Conservation (phyloP, 2,329 filamentous ascomycete genomes). For the Pyrenophora tritici-repentis region DNA sequence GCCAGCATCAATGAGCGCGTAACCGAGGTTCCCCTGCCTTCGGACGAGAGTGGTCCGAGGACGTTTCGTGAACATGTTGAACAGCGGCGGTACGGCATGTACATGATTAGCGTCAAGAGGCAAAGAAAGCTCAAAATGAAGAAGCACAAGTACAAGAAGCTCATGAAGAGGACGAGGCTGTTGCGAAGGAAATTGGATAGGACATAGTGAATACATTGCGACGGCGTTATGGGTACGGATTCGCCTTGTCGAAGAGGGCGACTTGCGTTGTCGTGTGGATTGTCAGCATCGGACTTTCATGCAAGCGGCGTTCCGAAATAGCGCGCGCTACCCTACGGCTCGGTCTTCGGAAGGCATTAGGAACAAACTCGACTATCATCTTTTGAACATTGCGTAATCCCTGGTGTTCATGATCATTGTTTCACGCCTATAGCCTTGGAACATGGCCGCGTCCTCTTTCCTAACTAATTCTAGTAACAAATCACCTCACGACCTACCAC, state of each 20-base stretch:
- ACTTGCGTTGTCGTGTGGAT: background rate
- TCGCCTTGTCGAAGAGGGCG: conserved; percentile 10
- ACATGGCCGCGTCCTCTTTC: conserved; percentile 30
- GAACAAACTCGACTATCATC: conserved; percentile 33
- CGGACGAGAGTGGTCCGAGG: conserved; percentile 7
- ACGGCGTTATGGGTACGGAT: conserved; percentile 21
- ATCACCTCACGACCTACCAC: conserved; percentile 13
- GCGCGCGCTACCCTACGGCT: background rate
- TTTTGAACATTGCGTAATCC: conserved; percentile 27
- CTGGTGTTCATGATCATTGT: conserved; percentile 26
- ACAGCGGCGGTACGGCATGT: conserved; percentile 59
- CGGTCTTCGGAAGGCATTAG: conserved; percentile 31
- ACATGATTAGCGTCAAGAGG: conserved; percentile 86
- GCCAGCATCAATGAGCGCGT: conserved; percentile 46
- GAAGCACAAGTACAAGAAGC: conserved; percentile 99
- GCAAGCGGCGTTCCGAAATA: conserved; percentile 1
- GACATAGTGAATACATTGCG: conserved; percentile 35
- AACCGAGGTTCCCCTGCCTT: conserved; percentile 22
- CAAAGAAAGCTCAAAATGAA: conserved; percentile 98
- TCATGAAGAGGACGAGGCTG: conserved; percentile 90
- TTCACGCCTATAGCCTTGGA: conserved; percentile 32
- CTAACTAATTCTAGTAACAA: conserved; percentile 31
- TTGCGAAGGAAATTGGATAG: conserved; percentile 77
- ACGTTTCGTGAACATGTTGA: conserved; percentile 38
- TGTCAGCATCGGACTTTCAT: background rate